Base-by-base conservation (phyloP, 2,329 filamentous ascomycete genomes). In the Emericellopsis atlantica region DNA sequence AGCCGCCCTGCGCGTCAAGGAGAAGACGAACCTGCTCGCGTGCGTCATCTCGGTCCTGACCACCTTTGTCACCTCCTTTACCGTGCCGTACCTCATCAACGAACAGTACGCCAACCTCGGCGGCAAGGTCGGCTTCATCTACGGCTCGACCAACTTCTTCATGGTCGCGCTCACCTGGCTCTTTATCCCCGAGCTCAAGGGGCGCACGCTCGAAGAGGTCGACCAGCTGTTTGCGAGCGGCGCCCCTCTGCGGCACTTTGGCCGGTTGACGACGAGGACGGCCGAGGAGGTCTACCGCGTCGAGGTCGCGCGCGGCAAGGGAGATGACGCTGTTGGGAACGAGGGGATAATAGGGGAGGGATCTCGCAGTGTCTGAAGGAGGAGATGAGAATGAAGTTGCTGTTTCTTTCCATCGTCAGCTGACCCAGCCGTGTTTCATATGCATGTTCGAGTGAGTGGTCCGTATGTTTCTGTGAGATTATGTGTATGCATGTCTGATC, bases 1-100 rank as follows among this genome's bases (percentile, higher is more conserved):
- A 0, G 48, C 52, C 3, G 38, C 54, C 0, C 41, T 46, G 3
- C 50, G 54, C 2, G 46, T 58, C 18, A 54, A 53, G 33, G 55
- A 58, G 24, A 58, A 56, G 45, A 58, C 52, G 1, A 58, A 51
- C 6, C 47, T 55, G 2, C 35, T 57, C 3, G 54, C 53, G 1
- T 47, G 45, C 6, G 46, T 51, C 23, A 52, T 57, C 5, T 57
- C 55, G 3, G 46, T 57, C 3, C 18, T 56, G 22, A 52, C 53
- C 6, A 56, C 53, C 0, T 58, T 58, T 40, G 52, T 51, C 3
- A 54, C 59, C 1, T 53, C 52, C 16, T 64, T 65, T 36, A 51
- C 49, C 9, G 51, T 61, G 11, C 62, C 61, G 0, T 64, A 64
- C 43, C 53, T 64, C 15, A 49, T 60, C 7, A 53, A 61, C 41